Conservation (phyloP, 345 rosid species). For the Linum lewisii region DNA sequence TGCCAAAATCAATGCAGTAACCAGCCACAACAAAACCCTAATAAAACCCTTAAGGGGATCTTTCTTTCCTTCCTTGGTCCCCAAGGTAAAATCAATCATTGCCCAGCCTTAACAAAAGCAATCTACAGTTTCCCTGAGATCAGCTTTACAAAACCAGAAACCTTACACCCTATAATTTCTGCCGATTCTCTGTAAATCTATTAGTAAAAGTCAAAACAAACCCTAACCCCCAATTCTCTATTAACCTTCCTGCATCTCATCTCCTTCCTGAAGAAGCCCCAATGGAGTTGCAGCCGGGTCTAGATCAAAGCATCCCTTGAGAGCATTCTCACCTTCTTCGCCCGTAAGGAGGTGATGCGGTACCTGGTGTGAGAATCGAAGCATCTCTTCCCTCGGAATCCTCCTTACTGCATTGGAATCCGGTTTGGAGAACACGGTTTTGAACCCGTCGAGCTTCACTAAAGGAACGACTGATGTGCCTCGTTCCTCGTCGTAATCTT, state of each 20-base stretch:
- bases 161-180: no score
- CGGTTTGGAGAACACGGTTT: not conserved
- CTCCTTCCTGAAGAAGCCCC: not conserved
- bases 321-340: not conserved
- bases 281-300: not conserved
- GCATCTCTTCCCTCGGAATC: conserved; percentile 5
- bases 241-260: not conserved
- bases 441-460: not conserved
- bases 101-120: no score
- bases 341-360: conserved; percentile 1
- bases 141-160: no score
- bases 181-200: no score
- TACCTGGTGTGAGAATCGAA: conserved; percentile 2
- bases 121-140: no score
- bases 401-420: conserved; percentile 1
- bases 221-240: no score
- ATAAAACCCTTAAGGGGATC: no score
- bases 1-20: no score
- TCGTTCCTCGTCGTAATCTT: not conserved
- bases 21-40: no score
- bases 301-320: not conserved
- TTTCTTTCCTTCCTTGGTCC: no score
- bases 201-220: no score
- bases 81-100: no score
- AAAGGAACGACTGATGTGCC: not conserved